These are phyloP conservation scores for Medicago ruthenica DNA, from an alignment of 306 rosid genomes.

Conservation along the genomic window DNA sequence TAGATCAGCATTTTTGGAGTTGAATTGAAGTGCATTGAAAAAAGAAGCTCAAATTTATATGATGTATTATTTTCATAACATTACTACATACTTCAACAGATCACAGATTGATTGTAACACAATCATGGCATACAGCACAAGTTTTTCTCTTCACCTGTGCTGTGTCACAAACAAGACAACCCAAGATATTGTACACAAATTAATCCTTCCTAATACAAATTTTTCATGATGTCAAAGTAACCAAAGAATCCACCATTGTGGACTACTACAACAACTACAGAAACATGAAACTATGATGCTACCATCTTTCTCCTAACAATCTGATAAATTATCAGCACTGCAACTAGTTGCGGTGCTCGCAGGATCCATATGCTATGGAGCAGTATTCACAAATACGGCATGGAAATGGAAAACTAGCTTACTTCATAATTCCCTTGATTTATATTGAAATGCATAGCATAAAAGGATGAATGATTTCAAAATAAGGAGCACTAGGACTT, in stretches of 20 bases:
- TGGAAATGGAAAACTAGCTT: constrained; percentile 32
- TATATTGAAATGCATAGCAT: constrained; percentile 34
- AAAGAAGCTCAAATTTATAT: no score
- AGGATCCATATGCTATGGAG: constrained; percentile 34
- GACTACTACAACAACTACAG: constrained; percentile 24
- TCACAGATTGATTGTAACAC: constrained; percentile 2
- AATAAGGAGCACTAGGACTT: constrained; percentile 5
- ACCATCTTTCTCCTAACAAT: constrained; percentile 36
- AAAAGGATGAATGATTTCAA: constrained; percentile 35
- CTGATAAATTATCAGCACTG: constrained; percentile 9
- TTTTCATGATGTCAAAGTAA: constrained; percentile 30
- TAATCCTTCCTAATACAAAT: constrained; percentile 39
- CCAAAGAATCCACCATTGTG: constrained; percentile 39
- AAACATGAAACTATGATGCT: constrained; percentile 26
- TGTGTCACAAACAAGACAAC: constrained; percentile 26
- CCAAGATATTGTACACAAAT: constrained; percentile 44
- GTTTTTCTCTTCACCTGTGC: not conserved
- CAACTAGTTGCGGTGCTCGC: constrained; percentile 39
- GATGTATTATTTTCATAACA: not conserved
- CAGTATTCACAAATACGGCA: constrained; percentile 47
- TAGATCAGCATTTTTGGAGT: no score
- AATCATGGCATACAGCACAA: not conserved
- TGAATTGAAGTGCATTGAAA: no score
- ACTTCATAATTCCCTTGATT: not conserved
- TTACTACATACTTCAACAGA: not conserved